Evolutionary conservation across 768 basidiomycete genomes (phyloP).

Genomic region (Suillus fuscotomentosus): DNA sequence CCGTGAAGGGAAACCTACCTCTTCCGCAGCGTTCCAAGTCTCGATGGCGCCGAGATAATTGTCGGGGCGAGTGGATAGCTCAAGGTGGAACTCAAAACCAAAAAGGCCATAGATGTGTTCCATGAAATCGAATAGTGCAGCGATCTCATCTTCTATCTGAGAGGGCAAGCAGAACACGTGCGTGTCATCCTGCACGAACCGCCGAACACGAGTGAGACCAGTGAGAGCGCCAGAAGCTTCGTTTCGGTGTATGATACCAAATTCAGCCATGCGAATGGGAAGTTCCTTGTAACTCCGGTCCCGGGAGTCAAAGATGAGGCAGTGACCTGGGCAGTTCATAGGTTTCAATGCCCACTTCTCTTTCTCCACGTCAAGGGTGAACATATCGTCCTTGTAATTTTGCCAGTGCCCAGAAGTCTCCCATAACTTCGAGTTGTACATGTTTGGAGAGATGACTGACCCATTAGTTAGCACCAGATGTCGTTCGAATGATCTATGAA

Average conservation of each 20-base stretch:
- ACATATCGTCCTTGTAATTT: conserved; percentile 99
- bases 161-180: conserved; percentile 98
- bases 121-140: conserved; percentile 90
- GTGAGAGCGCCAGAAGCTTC: conserved; percentile 94
- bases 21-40: conserved; percentile 89
- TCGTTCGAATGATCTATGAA: neutral
- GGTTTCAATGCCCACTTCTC: conserved; percentile 96
- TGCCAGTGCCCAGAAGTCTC: conserved; percentile 98
- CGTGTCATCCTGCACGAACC: conserved; percentile 98
- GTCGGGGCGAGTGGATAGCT: conserved; percentile 94
- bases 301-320: conserved; percentile 90
- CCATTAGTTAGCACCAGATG: neutral
- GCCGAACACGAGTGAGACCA: conserved; percentile 87
- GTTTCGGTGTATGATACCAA: conserved; percentile 95
- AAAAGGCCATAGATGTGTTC: conserved; percentile 90
- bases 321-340: conserved; percentile 99
- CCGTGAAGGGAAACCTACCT: conserved; percentile 45
- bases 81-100: conserved; percentile 91
- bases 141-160: conserved; percentile 88
- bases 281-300: conserved; percentile 95
- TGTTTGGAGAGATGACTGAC: conserved; percentile 94
- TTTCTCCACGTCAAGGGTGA: conserved; percentile 90
- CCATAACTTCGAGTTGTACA: conserved; percentile 96
- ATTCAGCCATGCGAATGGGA: conserved; percentile 97
- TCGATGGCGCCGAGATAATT: conserved; percentile 88